phyloP scores from a whole-genome alignment of 768 basidiomycete species.

The Flagelloscypha sp. region DNA sequence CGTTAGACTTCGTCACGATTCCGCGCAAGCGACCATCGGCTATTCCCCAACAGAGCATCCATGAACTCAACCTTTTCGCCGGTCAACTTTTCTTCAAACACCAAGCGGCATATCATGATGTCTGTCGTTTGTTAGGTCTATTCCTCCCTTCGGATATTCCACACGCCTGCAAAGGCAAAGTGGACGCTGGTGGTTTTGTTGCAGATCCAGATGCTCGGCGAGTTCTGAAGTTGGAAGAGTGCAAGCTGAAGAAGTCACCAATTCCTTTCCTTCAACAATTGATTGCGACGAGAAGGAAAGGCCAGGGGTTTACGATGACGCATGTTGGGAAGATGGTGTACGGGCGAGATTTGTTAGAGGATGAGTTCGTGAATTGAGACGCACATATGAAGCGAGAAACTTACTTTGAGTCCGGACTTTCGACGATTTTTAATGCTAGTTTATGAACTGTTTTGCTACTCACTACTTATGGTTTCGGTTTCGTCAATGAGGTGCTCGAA shows the following conservation, averaged over 20 bases:
- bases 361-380: no score
- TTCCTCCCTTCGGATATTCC: conserved; percentile 6
- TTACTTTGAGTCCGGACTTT: no score
- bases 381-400: no score
- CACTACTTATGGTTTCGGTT: no score
- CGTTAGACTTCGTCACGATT: conserved; percentile 5
- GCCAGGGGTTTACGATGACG: conserved; percentile 25
- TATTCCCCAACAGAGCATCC: neutral
- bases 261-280: conserved; percentile 21
- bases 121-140: conserved; percentile 18
- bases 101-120: conserved; percentile 15
- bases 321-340: conserved; percentile 33
- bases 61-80: conserved; percentile 19
- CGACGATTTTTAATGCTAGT: no score
- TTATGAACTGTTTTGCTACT: no score
- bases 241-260: no score
- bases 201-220: conserved; percentile 1
- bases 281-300: conserved; percentile 29
- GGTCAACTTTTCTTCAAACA: conserved; percentile 22
- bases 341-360: conserved; percentile 16
- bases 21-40: neutral
- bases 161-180: neutral
- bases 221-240: no score
- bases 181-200: conserved; percentile 1
- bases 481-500: no score